phyloP scores from a whole-genome alignment of 2,329 filamentous ascomycete genomes.

The Ascochyta pisi region DNA sequence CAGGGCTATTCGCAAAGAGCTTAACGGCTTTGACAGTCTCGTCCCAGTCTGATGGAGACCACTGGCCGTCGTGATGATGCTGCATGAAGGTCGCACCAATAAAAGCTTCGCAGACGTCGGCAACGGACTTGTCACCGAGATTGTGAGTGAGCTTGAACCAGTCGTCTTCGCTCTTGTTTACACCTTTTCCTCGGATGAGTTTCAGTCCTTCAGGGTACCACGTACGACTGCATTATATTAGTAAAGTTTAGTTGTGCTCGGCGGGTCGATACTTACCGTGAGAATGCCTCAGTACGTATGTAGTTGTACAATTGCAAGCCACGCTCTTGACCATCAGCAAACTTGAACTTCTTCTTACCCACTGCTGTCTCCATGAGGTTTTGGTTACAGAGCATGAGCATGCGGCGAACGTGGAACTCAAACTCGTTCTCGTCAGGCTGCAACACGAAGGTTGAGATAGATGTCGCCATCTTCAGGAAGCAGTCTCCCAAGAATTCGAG shows the following conservation, averaged over 20 bases:
- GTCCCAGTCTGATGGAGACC: constrained; percentile 60
- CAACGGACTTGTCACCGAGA: constrained; percentile 87
- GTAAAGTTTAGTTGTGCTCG: not conserved
- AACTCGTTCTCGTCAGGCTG: constrained; percentile 82
- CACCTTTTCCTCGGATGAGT: constrained; percentile 74
- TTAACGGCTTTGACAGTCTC: constrained; percentile 71
- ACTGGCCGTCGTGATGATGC: constrained; percentile 54
- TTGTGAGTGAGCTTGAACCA: constrained; percentile 62
- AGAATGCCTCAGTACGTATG: constrained; percentile 83
- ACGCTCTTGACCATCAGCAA: constrained; percentile 46
- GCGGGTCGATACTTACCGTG: constrained; percentile 57
- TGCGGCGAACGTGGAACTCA: constrained; percentile 86
- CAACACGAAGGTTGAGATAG: constrained; percentile 81
- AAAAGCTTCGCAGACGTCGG: constrained; percentile 91
- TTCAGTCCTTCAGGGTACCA: constrained; percentile 89
- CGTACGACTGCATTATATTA: constrained; percentile 60
- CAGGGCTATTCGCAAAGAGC: constrained; percentile 70
- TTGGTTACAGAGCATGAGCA: constrained; percentile 89
- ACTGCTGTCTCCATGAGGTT: constrained; percentile 81
- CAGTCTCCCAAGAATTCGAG: constrained; percentile 93
- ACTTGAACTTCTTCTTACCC: constrained; percentile 44
- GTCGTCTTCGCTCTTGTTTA: constrained; percentile 56
- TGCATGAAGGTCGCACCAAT: constrained; percentile 82
- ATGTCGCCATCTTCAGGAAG: constrained; percentile 95
- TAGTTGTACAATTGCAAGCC: constrained; percentile 71